phyloP scores from a whole-genome alignment of 768 basidiomycete species.

The Crepidotus variabilis region DNA sequence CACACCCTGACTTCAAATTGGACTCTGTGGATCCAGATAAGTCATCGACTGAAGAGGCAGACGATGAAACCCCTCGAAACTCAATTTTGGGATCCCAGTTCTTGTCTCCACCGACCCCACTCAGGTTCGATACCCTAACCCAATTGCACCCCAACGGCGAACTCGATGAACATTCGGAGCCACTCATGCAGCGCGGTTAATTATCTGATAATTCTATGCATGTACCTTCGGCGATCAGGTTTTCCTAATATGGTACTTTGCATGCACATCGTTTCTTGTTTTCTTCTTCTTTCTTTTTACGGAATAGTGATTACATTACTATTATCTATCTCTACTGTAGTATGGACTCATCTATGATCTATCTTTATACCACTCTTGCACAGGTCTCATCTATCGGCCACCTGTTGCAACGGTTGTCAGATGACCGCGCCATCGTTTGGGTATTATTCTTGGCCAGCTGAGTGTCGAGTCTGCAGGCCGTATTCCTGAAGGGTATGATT shows the following conservation, averaged over 20 bases:
- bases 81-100: neutral
- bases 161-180: neutral
- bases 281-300: no score
- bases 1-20: constrained; percentile 33
- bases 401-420: neutral
- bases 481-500: constrained; percentile 58
- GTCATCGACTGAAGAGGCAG: neutral
- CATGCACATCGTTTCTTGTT: neutral
- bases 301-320: neutral
- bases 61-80: constrained; percentile 5
- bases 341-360: neutral
- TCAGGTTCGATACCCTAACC: neutral
- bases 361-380: neutral
- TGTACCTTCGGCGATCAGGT: no score
- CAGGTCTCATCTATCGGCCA: neutral
- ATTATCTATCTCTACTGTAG: neutral
- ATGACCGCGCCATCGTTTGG: neutral
- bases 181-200: neutral
- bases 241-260: no score
- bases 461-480: constrained; percentile 42
- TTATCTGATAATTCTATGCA: neutral
- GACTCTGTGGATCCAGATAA: constrained; percentile 5
- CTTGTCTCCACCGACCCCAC: neutral
- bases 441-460: neutral
- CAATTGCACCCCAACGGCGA: neutral